Evolutionary conservation across 1,284 basidiomycete species (phyloP), one percentile per base, ranked within the genome.

Genomic region (Peniophora sp.): DNA sequence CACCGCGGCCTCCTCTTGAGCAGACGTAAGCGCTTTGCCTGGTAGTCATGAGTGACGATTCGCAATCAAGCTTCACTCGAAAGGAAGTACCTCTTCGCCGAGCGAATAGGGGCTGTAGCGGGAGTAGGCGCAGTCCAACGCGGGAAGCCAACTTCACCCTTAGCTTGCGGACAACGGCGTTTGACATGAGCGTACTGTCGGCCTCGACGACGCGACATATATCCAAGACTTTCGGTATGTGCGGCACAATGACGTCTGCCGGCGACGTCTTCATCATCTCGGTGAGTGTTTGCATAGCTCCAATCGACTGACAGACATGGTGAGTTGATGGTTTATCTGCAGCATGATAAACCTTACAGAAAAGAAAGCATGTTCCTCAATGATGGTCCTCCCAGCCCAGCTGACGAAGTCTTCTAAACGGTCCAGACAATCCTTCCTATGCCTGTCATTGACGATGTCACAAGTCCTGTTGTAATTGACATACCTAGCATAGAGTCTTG

Each of bases 401-500:
- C 65, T 57, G 20, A 89, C 59, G 60, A 89, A 89, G 1, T 41
- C 8, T n/a, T n/a, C n/a, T 8, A 41, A 8, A 5, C 38, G 38
- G 38, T 41, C 55, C 16, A 64, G 64, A 45, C 75, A 77, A 58
- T 92, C 89, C 60, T 81, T 81, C 63, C 88, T 91, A 58, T 41
- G 48, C 55, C 46, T 56, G 46, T 56, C 49, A 50, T n/a, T n/a
- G n/a, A n/a, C n/a, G n/a, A n/a, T n/a, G n/a, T n/a, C n/a, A 51
- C 36, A 23, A 53, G 48, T 45, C 24, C 53, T 17, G 45, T 44
- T 36, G 46, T 11, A 2, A 45, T 16, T 16, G 48, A 43, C 70
- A 35, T 63, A 89, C 89, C 91, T 84, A 65, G 79, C 81, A 58
- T 90, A 94, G 11, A 92, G 68, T 39, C 81, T 75, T 3, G 90